These are phyloP conservation scores for Diutina pseudorugosa DNA, from an alignment of 1,139 yeast species.

Conservation along the genomic window DNA sequence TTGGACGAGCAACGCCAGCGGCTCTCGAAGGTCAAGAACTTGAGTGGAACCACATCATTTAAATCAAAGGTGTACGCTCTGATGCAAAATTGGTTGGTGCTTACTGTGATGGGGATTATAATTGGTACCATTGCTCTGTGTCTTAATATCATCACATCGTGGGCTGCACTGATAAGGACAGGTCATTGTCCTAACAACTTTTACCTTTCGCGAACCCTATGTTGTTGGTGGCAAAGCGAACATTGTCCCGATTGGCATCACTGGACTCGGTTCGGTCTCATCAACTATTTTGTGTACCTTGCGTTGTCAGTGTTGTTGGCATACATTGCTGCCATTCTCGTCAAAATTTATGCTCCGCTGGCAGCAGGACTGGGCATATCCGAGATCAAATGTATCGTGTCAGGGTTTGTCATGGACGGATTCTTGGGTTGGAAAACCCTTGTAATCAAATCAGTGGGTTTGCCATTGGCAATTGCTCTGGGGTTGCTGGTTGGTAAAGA, in stretches of 20 bases:
- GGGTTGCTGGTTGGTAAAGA: slow-evolving; percentile 78
- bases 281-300: slow-evolving; percentile 51
- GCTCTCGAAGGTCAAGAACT: slow-evolving; percentile 13
- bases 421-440: slow-evolving; percentile 70
- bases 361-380: slow-evolving; percentile 98
- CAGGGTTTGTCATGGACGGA: slow-evolving; percentile 76
- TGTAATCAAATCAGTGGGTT: slow-evolving; percentile 60
- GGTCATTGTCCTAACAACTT: slow-evolving; percentile 69
- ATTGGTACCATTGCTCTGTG: slow-evolving; percentile 80
- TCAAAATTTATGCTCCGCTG: slow-evolving; percentile 63
- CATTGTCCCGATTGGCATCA: slow-evolving; percentile 43
- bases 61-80: neutral
- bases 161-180: slow-evolving; percentile 65
- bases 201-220: slow-evolving; percentile 62
- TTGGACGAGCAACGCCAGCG: slow-evolving; percentile 38
- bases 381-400: slow-evolving; percentile 88
- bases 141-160: slow-evolving; percentile 71
- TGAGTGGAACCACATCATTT: slow-evolving; percentile 5
- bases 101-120: slow-evolving; percentile 59
- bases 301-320: slow-evolving; percentile 52
- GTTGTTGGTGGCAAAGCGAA: slow-evolving; percentile 61
- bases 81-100: slow-evolving; percentile 42
- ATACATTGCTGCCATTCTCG: slow-evolving; percentile 52
- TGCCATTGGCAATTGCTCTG: slow-evolving; percentile 79
- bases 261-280: slow-evolving; percentile 33